These are phyloP conservation scores for Casaregolazyma lundiana DNA, from an alignment of 1,139 yeast species.

Conservation along the genomic window DNA sequence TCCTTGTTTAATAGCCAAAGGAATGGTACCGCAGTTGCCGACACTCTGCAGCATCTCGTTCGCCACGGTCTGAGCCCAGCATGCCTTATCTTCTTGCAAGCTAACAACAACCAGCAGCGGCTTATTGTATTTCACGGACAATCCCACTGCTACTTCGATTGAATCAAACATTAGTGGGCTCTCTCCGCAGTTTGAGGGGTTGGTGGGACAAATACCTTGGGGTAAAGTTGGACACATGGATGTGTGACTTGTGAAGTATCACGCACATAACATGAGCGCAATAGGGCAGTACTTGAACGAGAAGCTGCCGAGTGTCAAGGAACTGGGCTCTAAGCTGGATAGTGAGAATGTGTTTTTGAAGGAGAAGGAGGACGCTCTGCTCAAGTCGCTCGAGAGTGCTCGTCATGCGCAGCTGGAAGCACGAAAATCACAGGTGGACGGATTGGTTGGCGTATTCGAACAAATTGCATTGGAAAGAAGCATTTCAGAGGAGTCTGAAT, in stretches of 20 bases:
- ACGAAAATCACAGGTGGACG: conserved; percentile 11
- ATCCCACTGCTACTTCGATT: conserved; percentile 7
- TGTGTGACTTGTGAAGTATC: neutral
- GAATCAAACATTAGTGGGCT: conserved; percentile 8
- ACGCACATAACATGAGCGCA: neutral
- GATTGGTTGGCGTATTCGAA: conserved; percentile 6
- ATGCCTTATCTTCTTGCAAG: neutral
- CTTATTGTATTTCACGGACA: conserved; percentile 7
- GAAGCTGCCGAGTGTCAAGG: conserved; percentile 19
- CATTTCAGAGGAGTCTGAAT: neutral
- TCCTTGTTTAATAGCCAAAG: conserved; percentile 26
- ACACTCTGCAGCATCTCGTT: neutral
- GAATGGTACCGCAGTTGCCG: conserved; percentile 11
- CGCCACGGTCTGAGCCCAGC: conserved; percentile 6
- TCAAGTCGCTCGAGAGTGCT: conserved; percentile 8
- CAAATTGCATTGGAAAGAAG: neutral
- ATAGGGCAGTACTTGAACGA: conserved; percentile 17
- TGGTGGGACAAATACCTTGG: too few relatives aligned
- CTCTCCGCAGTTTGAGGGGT: neutral
- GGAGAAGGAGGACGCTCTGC: conserved; percentile 8
- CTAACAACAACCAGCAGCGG: conserved; percentile 10
- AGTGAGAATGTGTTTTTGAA: conserved; percentile 18
- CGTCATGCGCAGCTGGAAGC: conserved; percentile 7
- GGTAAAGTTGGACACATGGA: too few relatives aligned
- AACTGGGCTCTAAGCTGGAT: conserved; percentile 20